phyloP scores from a whole-genome alignment of 805 yeast species.

The Candida ficus region DNA sequence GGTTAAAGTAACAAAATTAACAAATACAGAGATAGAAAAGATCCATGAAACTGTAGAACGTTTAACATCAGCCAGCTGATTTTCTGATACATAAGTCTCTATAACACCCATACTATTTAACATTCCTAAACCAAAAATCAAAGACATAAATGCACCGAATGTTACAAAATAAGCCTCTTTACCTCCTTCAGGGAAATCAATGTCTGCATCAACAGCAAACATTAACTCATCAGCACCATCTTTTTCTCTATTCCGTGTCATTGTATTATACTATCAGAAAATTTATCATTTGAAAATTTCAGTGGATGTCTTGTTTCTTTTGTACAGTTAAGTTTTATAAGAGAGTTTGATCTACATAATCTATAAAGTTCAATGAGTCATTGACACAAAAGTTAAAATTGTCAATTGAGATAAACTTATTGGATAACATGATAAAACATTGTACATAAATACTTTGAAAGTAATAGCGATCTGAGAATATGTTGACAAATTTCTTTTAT shows the following conservation, averaged over 20 bases:
- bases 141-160: conserved; percentile 54
- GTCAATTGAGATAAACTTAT: too few species aligned
- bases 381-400: too few species aligned
- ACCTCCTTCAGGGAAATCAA: conserved; percentile 58
- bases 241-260: background rate
- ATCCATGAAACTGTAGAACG: conserved; percentile 57
- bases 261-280: too few species aligned
- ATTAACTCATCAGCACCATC: background rate
- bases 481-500: too few species aligned
- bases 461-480: too few species aligned
- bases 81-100: conserved; percentile 50
- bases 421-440: too few species aligned
- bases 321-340: too few species aligned
- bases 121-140: conserved; percentile 49
- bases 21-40: conserved; percentile 49
- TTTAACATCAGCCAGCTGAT: conserved; percentile 44
- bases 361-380: too few species aligned
- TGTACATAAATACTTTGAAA: too few species aligned
- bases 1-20: conserved; percentile 44
- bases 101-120: conserved; percentile 57
- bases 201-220: background rate
- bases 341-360: too few species aligned
- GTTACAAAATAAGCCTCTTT: conserved; percentile 48
- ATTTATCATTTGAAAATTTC: too few species aligned
- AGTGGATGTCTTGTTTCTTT: too few species aligned